Evolutionary conservation across 441 rosid genomes (phyloP).

Genomic region (Brassica hybrid): DNA sequence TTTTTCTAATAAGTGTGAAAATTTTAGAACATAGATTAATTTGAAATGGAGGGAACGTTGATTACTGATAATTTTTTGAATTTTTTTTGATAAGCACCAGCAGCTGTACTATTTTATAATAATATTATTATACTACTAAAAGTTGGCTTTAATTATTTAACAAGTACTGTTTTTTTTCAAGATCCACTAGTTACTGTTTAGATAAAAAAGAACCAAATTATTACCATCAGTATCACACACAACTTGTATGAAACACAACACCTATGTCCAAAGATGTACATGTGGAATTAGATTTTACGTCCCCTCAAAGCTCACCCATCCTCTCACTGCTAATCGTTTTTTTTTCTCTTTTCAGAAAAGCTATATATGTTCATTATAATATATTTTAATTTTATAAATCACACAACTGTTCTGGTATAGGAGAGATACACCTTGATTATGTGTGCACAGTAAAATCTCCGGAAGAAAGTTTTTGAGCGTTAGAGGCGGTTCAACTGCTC

Average conservation of each 20-base stretch:
- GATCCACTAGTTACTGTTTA: constrained; percentile 8
- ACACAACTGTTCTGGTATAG: neutral
- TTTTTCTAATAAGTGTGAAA: too few relatives aligned
- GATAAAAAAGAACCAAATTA: neutral
- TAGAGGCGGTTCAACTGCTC: constrained; percentile 21
- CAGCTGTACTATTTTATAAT: neutral
- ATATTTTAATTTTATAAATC: neutral
- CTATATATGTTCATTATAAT: neutral
- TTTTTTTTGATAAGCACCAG: neutral
- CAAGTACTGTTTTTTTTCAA: neutral
- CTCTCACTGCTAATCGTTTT: neutral
- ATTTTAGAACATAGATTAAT: too few relatives aligned
- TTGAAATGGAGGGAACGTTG: neutral
- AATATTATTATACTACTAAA: constrained; percentile 1
- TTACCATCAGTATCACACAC: constrained; percentile 24
- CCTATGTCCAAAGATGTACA: constrained; percentile 19
- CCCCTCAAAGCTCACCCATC: constrained; percentile 34
- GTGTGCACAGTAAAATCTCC: neutral
- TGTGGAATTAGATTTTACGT: constrained; percentile 35
- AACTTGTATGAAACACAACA: constrained; percentile 7
- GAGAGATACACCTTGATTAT: neutral
- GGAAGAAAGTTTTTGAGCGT: neutral
- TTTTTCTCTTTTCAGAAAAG: neutral
- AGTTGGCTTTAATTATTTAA: constrained; percentile 19
- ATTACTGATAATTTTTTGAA: too few relatives aligned